Evolutionary conservation across 441 rosid genomes (phyloP).

Genomic region (Erodium moschatum): DNA sequence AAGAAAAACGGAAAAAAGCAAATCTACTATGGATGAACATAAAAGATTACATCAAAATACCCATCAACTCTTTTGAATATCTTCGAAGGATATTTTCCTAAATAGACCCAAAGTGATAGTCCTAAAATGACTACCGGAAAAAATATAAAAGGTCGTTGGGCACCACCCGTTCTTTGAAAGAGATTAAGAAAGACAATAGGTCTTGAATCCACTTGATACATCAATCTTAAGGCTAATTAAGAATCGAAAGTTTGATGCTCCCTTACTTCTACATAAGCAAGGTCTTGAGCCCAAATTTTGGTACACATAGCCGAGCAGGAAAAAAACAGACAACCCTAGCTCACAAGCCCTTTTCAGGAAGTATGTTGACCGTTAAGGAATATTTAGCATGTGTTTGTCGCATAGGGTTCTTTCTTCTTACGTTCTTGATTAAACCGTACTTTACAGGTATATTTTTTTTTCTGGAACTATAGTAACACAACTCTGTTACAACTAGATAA

Average conservation of each 20-base stretch:
- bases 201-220: no score
- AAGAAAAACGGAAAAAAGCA: not conserved
- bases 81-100: constrained; percentile 6
- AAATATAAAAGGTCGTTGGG: no score
- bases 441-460: constrained; percentile 2
- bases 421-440: not conserved
- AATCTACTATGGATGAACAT: not conserved
- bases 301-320: no score
- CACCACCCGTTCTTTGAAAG: not conserved
- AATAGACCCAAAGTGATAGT: not conserved
- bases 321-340: constrained; percentile 2
- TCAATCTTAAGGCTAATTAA: no score
- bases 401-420: not conserved
- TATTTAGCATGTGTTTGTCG: constrained; percentile 1
- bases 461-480: constrained; percentile 12
- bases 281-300: no score
- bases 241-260: no score
- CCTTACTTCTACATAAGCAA: no score
- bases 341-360: constrained; percentile 4
- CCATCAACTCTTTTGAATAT: not conserved
- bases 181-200: not conserved
- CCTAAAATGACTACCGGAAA: no score
- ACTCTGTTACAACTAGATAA: constrained; percentile 1
- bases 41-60: not conserved
- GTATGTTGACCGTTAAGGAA: not conserved